Evolutionary conservation across 163 green algal species (phyloP).

Genomic region (Chlorella variabilis): DNA sequence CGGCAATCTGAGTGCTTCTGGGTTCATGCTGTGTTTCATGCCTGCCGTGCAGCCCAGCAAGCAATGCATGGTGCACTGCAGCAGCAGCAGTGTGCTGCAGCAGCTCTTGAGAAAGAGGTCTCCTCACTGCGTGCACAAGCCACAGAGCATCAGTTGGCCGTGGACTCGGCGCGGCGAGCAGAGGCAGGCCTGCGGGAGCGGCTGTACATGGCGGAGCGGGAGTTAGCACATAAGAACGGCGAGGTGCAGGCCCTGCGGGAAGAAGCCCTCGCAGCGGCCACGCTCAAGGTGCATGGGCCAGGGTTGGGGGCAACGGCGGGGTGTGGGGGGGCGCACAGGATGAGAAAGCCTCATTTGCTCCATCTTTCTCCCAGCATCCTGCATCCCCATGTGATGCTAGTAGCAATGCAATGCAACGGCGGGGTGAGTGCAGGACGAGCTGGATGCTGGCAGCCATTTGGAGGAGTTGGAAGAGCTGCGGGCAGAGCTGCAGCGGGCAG

Average conservation of each 20-base stretch:
- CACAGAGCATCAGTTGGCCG: neutral
- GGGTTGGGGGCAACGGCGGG: neutral
- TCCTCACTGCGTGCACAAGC: neutral
- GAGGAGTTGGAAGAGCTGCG: neutral
- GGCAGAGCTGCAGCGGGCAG: neutral
- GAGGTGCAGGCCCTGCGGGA: slow-evolving; percentile 32
- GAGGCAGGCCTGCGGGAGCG: slow-evolving; percentile 16
- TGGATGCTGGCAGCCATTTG: neutral
- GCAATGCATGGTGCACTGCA: neutral
- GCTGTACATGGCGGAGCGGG: slow-evolving; percentile 1
- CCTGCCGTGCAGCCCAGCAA: slow-evolving; percentile 3
- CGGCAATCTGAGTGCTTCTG: no score
- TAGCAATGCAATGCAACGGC: neutral
- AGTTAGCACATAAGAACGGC: slow-evolving; percentile 17
- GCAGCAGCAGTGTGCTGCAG: slow-evolving; percentile 4
- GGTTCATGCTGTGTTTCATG: no score
- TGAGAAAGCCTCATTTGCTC: neutral
- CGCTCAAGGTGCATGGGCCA: slow-evolving; percentile 25
- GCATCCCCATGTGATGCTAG: no score
- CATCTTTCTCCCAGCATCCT: neutral
- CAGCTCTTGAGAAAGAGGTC: neutral
- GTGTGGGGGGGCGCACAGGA: neutral
- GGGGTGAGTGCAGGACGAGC: slow-evolving; percentile 14
- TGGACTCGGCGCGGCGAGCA: neutral
- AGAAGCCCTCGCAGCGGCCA: neutral